Evolutionary conservation across 1,284 basidiomycete species (phyloP).

Genomic region (Moniliophthora roreri): DNA sequence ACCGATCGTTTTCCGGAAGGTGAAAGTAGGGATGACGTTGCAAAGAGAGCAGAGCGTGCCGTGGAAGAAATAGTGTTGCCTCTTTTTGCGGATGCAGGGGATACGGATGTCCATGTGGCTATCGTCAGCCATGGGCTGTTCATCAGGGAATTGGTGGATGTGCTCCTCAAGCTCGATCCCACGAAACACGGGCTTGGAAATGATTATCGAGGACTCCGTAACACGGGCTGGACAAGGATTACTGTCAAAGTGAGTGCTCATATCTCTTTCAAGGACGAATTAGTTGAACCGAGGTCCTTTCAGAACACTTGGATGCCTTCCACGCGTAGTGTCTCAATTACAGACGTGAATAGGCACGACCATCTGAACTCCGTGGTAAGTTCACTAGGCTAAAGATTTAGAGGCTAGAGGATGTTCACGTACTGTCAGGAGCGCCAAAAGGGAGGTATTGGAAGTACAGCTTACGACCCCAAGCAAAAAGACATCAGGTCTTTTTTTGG

Average conservation of each 20-base stretch:
- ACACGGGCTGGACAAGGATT: constrained; percentile 73
- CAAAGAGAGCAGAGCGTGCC: constrained; percentile 55
- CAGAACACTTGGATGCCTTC: background rate
- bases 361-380: constrained; percentile 61
- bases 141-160: constrained; percentile 64
- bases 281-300: background rate
- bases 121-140: constrained; percentile 82
- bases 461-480: constrained; percentile 74
- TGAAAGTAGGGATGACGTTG: constrained; percentile 73
- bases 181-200: constrained; percentile 21
- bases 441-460: constrained; percentile 74
- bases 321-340: constrained; percentile 42
- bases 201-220: constrained; percentile 55
- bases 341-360: constrained; percentile 53
- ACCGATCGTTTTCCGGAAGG: constrained; percentile 67
- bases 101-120: constrained; percentile 53
- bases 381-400: constrained; percentile 11
- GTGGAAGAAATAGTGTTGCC: constrained; percentile 64
- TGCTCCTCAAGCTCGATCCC: constrained; percentile 36
- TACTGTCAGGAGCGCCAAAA: constrained; percentile 66
- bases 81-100: constrained; percentile 44
- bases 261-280: background rate
- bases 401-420: constrained; percentile 3
- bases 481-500: constrained; percentile 78
- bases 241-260: constrained; percentile 48